phyloP scores from a whole-genome alignment of 306 rosid genomes.

The Quercus glauca region DNA sequence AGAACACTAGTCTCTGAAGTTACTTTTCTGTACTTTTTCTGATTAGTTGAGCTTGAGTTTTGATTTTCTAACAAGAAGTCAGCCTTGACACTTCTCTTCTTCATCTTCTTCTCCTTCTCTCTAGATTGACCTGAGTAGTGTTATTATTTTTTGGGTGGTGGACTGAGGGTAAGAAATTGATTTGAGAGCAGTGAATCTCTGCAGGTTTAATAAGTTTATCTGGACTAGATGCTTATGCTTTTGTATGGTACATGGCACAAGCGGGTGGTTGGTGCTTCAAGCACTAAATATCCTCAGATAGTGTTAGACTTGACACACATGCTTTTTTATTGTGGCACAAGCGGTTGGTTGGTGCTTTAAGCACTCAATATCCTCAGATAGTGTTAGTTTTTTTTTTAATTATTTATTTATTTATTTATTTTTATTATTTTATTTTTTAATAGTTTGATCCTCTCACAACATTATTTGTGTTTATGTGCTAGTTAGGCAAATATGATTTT shows the following conservation, averaged over 20 bases:
- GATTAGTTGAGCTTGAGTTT: neutral
- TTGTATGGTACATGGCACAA: neutral
- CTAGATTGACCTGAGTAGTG: neutral
- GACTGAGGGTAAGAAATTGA: neutral
- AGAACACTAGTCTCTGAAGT: neutral
- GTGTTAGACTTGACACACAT: too few species aligned
- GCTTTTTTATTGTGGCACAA: too few species aligned
- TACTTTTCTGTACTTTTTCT: neutral
- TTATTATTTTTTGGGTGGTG: neutral
- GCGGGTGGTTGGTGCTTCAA: neutral
- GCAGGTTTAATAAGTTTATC: neutral
- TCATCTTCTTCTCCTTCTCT: too few species aligned
- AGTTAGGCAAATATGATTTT: neutral
- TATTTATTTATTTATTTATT: too few species aligned
- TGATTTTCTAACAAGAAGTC: neutral
- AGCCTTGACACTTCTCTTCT: too few species aligned
- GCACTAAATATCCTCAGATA: neutral
- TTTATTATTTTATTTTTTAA: too few species aligned
- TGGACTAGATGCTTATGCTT: neutral
- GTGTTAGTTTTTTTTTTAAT: too few species aligned
- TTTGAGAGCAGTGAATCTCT: neutral
- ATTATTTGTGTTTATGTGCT: conserved; percentile 4
- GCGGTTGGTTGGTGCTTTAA: too few species aligned
- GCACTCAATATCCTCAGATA: too few species aligned
- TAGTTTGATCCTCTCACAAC: neutral